Evolutionary conservation across 805 yeast species (phyloP).

Genomic region (Metschnikowia vanudenii): DNA sequence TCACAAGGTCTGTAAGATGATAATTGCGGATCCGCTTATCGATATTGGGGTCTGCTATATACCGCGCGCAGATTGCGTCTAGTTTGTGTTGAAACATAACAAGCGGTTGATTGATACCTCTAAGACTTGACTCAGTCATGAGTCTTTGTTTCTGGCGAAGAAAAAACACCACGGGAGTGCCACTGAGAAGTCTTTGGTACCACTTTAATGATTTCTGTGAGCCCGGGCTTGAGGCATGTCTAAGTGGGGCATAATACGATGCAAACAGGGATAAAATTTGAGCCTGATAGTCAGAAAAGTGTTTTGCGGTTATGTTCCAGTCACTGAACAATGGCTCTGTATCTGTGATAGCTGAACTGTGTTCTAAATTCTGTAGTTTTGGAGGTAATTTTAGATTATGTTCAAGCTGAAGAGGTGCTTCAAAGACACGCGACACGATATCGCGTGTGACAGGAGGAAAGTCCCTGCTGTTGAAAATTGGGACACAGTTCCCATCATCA

Average conservation of each 20-base stretch:
- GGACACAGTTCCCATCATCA: neutral
- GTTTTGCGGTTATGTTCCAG: constrained; percentile 14
- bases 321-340: constrained; percentile 11
- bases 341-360: too few relatives aligned
- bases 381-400: constrained; percentile 7
- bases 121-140: constrained; percentile 25
- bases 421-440: constrained; percentile 23
- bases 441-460: constrained; percentile 25
- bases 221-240: constrained; percentile 12
- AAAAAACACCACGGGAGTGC: constrained; percentile 32
- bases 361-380: constrained; percentile 8
- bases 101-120: constrained; percentile 24
- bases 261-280: constrained; percentile 27
- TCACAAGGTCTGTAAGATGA: constrained; percentile 31
- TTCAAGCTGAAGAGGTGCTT: constrained; percentile 15
- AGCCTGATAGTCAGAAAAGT: constrained; percentile 26
- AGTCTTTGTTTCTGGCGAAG: constrained; percentile 29
- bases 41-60: constrained; percentile 2
- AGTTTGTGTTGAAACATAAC: constrained; percentile 16
- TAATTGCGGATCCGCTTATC: constrained; percentile 25
- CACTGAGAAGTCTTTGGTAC: constrained; percentile 27
- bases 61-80: constrained; percentile 10
- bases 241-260: constrained; percentile 25
- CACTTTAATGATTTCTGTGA: constrained; percentile 27
- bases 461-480: constrained; percentile 19